Evolutionary conservation across 2,329 filamentous ascomycete genomes (phyloP).

Genomic region (Pseudogymnoascus sp.): DNA sequence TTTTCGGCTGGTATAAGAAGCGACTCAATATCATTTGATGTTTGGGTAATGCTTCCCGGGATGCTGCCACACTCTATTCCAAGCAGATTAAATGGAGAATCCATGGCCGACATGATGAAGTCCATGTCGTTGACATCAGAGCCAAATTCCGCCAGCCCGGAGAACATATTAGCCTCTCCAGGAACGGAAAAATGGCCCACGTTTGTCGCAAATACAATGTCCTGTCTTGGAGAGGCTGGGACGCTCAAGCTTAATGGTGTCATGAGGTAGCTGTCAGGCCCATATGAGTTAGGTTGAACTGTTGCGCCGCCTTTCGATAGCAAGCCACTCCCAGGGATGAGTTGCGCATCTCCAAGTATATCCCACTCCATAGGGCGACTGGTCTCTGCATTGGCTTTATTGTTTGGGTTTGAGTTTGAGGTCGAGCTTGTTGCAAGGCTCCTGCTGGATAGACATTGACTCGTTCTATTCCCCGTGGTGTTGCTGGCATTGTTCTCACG

Average conservation of each 20-base stretch:
- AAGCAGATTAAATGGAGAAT: not conserved
- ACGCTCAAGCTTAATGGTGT: not conserved
- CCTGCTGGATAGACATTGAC: not conserved
- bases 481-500: constrained; percentile 13
- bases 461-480: not conserved
- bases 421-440: not conserved
- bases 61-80: not conserved
- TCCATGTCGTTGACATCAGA: not conserved
- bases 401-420: not conserved
- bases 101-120: not conserved
- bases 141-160: not conserved
- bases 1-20: not conserved
- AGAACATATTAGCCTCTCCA: not conserved
- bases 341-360: not conserved
- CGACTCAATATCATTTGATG: constrained; percentile 5
- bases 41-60: not conserved
- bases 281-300: not conserved
- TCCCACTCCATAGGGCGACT: not conserved
- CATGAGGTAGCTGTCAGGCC: not conserved
- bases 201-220: not conserved
- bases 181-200: not conserved
- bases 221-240: not conserved
- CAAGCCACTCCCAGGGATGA: not conserved
- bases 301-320: not conserved
- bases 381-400: not conserved